Evolutionary conservation across 148 eudicot species (phyloP), one percentile per base, ranked within the genome.

Genomic region (Vaccinium macrocarpon): DNA sequence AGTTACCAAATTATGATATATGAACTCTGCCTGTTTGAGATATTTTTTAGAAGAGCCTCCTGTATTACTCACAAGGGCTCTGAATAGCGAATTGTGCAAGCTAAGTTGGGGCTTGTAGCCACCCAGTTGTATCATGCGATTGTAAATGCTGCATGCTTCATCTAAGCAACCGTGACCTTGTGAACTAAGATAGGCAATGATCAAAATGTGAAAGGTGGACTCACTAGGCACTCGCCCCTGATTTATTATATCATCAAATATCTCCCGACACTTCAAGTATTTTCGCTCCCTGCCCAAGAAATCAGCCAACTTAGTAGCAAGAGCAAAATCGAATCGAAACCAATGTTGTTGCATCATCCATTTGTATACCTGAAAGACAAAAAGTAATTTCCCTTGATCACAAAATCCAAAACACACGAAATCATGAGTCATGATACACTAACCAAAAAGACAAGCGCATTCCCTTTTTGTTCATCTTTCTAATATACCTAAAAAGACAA

Each of bases 341-440:
- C 98, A 97, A 78, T 90, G 93, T 82, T 91, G 98, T 73, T 91
- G 94, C 82, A 81, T 90, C 99, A 96, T 96, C 99, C 99, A 96
- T 86, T 92, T 91, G 91, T 92, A 96, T 29, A 94, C 98, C 99
- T 96, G 87, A 57, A 82, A 78, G 15, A 57, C 48, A 81, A 70
- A 49, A 86, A 13, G 62, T 32, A 61, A 19, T 61, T 9, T 27
- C 21, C 81, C 18, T 42, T 27, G 4, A 51, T 29, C 38, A 16
- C 16, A 35, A 55, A 64, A 14, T 66, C 50, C 48, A 4, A 48
- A 48, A 83, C 8, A 64, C 76, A 52, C 56, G 72, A 48, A 62
- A 32, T 2, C 9, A 2, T 56, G 27, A 79, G 48, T 49, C 56
- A 73, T 49, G 53, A 27, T 32, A 46, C 19, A 52, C 9, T 27